phyloP scores from a whole-genome alignment of 345 rosid genomes.

The Corymbia maculata region DNA sequence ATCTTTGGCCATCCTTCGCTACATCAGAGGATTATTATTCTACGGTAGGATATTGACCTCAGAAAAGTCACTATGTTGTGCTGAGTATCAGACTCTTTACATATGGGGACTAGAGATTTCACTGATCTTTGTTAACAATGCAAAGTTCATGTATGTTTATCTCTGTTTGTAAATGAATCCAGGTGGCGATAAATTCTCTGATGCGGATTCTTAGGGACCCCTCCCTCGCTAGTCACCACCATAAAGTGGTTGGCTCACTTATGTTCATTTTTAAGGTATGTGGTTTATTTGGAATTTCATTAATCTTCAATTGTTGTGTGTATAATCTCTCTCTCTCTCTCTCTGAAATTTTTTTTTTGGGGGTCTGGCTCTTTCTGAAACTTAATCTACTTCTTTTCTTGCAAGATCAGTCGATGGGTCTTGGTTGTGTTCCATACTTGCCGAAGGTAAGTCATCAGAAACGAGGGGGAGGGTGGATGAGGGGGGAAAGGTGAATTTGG shows the following conservation, averaged over 20 bases:
- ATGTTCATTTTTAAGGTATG: conserved; percentile 95
- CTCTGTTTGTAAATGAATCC: conserved; percentile 4
- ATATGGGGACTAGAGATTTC: neutral
- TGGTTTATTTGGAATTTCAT: neutral
- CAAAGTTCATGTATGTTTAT: neutral
- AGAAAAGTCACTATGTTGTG: neutral
- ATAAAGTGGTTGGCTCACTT: conserved; percentile 94
- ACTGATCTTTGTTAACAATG: neutral
- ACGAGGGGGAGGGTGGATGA: neutral
- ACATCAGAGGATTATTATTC: conserved; percentile 96
- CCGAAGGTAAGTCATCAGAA: conserved; percentile 63
- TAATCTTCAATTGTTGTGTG: neutral
- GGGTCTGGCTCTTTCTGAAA: neutral
- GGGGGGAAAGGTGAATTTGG: neutral
- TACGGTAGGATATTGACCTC: conserved; percentile 42
- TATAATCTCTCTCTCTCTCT: neutral
- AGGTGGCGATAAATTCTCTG: conserved; percentile 98
- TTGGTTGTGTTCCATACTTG: conserved; percentile 92
- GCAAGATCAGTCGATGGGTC: conserved; percentile 95
- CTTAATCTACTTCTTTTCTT: conserved; percentile 1
- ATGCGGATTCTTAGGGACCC: conserved; percentile 98
- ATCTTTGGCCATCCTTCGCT: conserved; percentile 89
- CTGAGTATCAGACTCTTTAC: neutral
- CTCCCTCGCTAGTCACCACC: conserved; percentile 92
- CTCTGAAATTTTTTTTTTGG: too few species aligned